Percentiles rank a stretch among this genome's conserved stretches.
Evolutionary conservation across 805 yeast species (phyloP).

Genomic region (Hagleromyces aurorensis): DNA sequence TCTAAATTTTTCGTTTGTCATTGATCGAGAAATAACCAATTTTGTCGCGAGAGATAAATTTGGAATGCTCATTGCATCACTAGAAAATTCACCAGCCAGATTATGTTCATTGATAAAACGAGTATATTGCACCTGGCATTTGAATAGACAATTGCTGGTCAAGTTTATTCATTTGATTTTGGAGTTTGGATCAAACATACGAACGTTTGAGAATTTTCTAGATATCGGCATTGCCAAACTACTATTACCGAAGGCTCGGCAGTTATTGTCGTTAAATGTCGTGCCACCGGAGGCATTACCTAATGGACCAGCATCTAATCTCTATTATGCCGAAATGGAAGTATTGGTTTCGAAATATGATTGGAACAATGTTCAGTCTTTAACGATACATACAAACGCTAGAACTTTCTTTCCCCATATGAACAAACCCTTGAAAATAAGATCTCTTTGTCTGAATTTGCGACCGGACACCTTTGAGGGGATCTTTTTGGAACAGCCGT

Average conservation of each 20-base stretch:
- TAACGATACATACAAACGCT: slow-evolving; percentile 25
- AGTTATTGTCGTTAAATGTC: slow-evolving; percentile 18
- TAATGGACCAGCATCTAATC: slow-evolving; percentile 8
- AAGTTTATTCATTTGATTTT: slow-evolving; percentile 14
- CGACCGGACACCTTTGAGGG: slow-evolving; percentile 23
- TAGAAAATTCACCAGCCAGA: slow-evolving; percentile 11
- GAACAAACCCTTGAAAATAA: slow-evolving; percentile 16
- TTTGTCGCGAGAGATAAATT: slow-evolving; percentile 13
- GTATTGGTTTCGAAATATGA: slow-evolving; percentile 9
- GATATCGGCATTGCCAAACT: slow-evolving; percentile 11
- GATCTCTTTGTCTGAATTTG: slow-evolving; percentile 21
- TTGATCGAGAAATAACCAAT: slow-evolving; percentile 4
- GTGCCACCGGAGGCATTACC: slow-evolving; percentile 25
- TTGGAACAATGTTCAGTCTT: slow-evolving; percentile 14
- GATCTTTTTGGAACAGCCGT: slow-evolving; percentile 9
- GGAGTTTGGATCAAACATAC: slow-evolving; percentile 13
- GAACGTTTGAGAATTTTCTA: slow-evolving; percentile 21
- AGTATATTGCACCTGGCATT: slow-evolving; percentile 29
- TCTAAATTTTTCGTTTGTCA: slow-evolving; percentile 9
- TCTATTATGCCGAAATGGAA: slow-evolving; percentile 12
- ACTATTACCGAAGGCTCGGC: slow-evolving; percentile 10
- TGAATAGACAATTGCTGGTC: slow-evolving; percentile 12
- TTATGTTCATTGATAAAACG: slow-evolving; percentile 18
- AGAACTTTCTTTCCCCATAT: slow-evolving; percentile 17
- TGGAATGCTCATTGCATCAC: slow-evolving; percentile 15